Base-by-base conservation (phyloP, 169 alveolate genomes). In the Eimeria sp. region DNA sequence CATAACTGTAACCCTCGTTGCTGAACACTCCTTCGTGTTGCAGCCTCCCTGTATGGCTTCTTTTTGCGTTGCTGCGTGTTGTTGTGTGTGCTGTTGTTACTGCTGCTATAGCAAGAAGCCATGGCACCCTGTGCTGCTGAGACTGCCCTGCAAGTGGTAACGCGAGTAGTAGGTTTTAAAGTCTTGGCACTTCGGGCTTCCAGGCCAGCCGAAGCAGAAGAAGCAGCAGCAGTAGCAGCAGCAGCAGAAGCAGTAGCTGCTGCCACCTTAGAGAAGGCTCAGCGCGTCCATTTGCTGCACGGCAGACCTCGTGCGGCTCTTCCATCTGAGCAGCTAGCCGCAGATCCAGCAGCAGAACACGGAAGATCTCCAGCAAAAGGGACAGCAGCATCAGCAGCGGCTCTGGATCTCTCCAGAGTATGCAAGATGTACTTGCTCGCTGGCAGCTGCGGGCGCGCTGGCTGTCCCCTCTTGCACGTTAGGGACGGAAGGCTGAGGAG, bases 181-280 rank as follows among this genome's bases (percentile, higher is more conserved):
- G 92, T 84, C n/a, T 58, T 84, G 58, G 92, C 92, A 43, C 72
- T 84, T 13, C 92, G 92, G 54, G 92, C 92, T 30, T 34, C 27
- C 54, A 84, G 92, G 65, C 57, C 92, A 7, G 92, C 76, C 34
- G 92, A 20, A 54, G 78, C 72, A 54, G 91, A 34, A 27, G 78
- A 65, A 84, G 92, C 78, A 10, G 92, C 92, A 30, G 92, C 92
- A 27, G 92, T 76, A 14, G 92, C 20, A 14, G 92, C 34, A 5
- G 91, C 91, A 10, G 89, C 89, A 10, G 49, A 45, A 13, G 57
- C 25, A 27, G 76, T 61, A 30, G 92, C 76, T 3, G 58, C 92
- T 13, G 75, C 78, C 7, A 61, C 73, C 34, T 13, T 40, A 30
- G 58, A 57, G 73, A 84, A 84, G 76, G 78, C 76, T 4, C 92